Evolutionary conservation across 2,329 filamentous ascomycete genomes (phyloP), one percentile per base, ranked within the genome.

Genomic region (Pyrenophora graminea): DNA sequence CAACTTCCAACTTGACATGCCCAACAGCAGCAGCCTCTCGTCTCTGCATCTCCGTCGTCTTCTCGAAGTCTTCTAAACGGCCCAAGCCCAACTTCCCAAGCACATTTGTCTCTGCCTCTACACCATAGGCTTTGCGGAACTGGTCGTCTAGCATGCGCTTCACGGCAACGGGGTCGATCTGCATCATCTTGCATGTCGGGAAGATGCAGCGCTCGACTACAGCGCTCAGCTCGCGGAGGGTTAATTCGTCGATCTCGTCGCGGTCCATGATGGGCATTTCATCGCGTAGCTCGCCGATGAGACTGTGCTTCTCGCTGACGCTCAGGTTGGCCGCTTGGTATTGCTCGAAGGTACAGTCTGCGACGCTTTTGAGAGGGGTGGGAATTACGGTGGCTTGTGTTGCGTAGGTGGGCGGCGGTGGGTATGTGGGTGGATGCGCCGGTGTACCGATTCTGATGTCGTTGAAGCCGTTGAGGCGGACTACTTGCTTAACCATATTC

Each of bases 111-210:
- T 40, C 42, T 0, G 25, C 38, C n/a, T 39, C 39, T 4, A 31
- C 10, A 2, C 47, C 40, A 21, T 57, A 55, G 9, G 48, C 51
- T 21, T 33, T 52, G 30, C 41, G 36, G 4, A 55, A 52, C 15
- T 46, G 27, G 6, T 47, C 33, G 6, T 55, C 48, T 3, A 58
- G n/a, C 48, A 58, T 58, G 9, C 41, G 34, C 21, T 52, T 55
- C 7, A 55, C 45, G 3, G 44, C 45, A 23, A 12, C 9, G 1
- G 51, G 48, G 9, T 48, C 45, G 7, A 55, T 17, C 3, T 52
- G 51, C 48, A 58, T 49, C 48, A 55, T 52, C 38, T 47, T 55
- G 15, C 46, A 52, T 2, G 21, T 34, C 3, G 51, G 48, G 2
- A 57, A 55, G 1, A 49, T 25, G 3, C n/a, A 19, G 1, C 45